Evolutionary conservation across 768 basidiomycete species (phyloP).

Genomic region (Mycena indigotica): DNA sequence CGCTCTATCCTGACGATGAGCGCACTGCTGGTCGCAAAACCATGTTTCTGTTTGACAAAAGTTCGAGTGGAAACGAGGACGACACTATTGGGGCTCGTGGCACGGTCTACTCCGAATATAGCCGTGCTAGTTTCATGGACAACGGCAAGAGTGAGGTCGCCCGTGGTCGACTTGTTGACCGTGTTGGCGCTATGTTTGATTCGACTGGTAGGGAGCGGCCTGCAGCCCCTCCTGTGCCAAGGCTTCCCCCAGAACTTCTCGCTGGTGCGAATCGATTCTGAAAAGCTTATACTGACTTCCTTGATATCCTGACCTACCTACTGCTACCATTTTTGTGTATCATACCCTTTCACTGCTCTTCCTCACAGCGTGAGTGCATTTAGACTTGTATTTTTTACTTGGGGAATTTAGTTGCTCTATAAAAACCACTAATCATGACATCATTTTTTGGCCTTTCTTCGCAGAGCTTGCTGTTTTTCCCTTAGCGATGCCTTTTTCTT

Average conservation of each 20-base stretch:
- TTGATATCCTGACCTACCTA: background rate
- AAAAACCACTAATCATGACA: background rate
- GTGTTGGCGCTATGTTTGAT: slow-evolving; percentile 57
- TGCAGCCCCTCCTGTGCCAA: slow-evolving; percentile 47
- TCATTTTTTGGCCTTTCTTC: slow-evolving; percentile 65
- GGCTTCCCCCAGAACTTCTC: slow-evolving; percentile 37
- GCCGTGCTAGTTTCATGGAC: slow-evolving; percentile 56
- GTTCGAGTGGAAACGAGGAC: slow-evolving; percentile 1
- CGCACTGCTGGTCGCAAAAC: slow-evolving; percentile 25
- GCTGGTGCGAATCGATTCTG: background rate
- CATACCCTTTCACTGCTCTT: background rate
- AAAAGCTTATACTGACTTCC: background rate
- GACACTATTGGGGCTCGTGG: slow-evolving; percentile 26
- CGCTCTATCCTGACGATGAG: slow-evolving; percentile 30
- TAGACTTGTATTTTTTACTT: slow-evolving; percentile 1
- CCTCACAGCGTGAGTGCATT: background rate
- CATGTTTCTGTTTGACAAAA: slow-evolving; percentile 29
- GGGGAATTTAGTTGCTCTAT: background rate
- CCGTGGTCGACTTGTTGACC: slow-evolving; percentile 50
- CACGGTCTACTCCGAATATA: slow-evolving; percentile 49
- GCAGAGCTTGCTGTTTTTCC: slow-evolving; percentile 78
- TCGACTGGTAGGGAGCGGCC: slow-evolving; percentile 37
- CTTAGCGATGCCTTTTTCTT: slow-evolving; percentile 83
- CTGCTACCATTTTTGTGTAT: background rate
- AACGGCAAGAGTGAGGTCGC: slow-evolving; percentile 52